phyloP scores from a whole-genome alignment of 2,329 filamentous ascomycete species.

The Fusarium nodosum region DNA sequence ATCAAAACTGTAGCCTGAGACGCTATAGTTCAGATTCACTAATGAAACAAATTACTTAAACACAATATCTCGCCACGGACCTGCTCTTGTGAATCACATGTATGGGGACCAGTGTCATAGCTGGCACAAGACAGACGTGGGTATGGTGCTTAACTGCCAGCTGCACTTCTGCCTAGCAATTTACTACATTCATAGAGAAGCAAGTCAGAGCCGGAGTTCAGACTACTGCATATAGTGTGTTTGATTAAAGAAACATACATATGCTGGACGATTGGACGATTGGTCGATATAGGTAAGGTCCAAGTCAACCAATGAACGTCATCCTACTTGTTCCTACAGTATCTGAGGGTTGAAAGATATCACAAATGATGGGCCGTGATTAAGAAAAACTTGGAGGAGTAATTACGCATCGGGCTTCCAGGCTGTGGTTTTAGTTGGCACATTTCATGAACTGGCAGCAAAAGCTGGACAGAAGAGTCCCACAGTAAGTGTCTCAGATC shows the following conservation, averaged over 20 bases:
- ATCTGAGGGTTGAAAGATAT: background rate
- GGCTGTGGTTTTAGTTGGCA: background rate
- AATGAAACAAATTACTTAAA: slow-evolving; percentile 24
- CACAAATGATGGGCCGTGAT: background rate
- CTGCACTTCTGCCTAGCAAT: background rate
- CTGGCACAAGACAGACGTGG: background rate
- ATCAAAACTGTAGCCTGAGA: slow-evolving; percentile 8
- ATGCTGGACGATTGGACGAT: slow-evolving; percentile 1
- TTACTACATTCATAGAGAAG: slow-evolving; percentile 4
- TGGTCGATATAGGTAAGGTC: slow-evolving; percentile 1
- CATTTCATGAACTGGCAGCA: slow-evolving; percentile 28
- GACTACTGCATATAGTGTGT: background rate
- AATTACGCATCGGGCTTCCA: background rate
- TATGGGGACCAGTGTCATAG: background rate
- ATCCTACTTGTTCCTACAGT: background rate
- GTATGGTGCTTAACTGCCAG: slow-evolving; percentile 1
- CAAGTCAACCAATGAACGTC: background rate
- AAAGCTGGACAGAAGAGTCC: slow-evolving; percentile 3
- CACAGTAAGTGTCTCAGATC: slow-evolving; percentile 43
- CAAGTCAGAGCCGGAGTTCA: slow-evolving; percentile 4
- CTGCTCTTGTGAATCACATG: background rate
- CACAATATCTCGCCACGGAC: background rate
- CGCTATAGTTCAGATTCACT: background rate
- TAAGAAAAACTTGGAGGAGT: background rate
- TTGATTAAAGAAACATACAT: background rate